phyloP scores from a whole-genome alignment of 306 rosid species.

The Acacia acuminata region DNA sequence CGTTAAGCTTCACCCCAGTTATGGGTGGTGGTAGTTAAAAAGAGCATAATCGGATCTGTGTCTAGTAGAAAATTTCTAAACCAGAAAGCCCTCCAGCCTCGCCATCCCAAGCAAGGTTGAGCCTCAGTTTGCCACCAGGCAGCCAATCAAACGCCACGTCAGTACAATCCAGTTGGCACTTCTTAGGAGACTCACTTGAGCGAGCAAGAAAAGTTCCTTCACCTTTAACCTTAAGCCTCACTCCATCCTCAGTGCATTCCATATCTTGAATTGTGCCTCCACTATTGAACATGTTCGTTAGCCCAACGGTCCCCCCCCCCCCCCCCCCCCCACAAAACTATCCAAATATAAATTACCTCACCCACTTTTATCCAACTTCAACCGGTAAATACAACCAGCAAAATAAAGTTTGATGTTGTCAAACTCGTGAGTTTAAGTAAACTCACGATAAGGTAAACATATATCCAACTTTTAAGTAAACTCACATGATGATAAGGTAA shows the following conservation, averaged over 20 bases:
- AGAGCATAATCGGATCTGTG: not conserved
- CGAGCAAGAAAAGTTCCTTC: slow-evolving; percentile 71
- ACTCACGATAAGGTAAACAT: too few relatives aligned
- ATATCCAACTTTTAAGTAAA: too few relatives aligned
- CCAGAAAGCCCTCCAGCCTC: slow-evolving; percentile 64
- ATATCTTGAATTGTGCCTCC: slow-evolving; percentile 71
- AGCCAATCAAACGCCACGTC: slow-evolving; percentile 60
- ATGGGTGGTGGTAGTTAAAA: too few relatives aligned
- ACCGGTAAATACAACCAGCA: too few relatives aligned
- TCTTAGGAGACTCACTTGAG: slow-evolving; percentile 64
- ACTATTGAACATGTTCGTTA: slow-evolving; percentile 70
- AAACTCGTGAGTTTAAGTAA: too few relatives aligned
- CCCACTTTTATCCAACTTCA: too few relatives aligned
- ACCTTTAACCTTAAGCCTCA: slow-evolving; percentile 68
- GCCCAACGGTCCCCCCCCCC: too few relatives aligned
- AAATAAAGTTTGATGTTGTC: too few relatives aligned
- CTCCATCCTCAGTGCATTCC: slow-evolving; percentile 41
- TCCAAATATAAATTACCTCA: too few relatives aligned
- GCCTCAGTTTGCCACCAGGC: slow-evolving; percentile 43
- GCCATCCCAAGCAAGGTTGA: slow-evolving; percentile 65
- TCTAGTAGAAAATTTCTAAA: slow-evolving; percentile 46
- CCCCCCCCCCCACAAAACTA: too few relatives aligned
- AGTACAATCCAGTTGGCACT: slow-evolving; percentile 49
- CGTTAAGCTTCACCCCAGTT: too few relatives aligned
- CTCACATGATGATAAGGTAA: too few relatives aligned